A percentile compares a stretch with the other conserved stretches of the same genome.
Conservation (phyloP, 148 eudicot genomes). For the Rhododendron griersonianum region DNA sequence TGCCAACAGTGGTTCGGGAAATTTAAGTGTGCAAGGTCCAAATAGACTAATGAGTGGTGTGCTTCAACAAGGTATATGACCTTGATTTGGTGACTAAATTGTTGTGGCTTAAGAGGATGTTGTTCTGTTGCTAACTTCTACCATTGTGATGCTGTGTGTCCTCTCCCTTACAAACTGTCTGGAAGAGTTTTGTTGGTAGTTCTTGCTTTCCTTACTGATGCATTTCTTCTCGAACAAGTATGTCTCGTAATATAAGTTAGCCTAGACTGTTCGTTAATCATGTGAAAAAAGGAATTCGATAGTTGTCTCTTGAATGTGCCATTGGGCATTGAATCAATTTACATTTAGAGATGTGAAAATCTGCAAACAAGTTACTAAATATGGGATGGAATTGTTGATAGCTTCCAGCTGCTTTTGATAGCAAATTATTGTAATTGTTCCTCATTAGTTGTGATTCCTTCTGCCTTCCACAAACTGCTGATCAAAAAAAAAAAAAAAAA, state of each 20-base stretch:
- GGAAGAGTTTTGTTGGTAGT: not conserved
- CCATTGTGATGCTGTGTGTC: not conserved
- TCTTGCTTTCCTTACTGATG: not conserved
- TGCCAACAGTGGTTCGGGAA: slow-evolving; percentile 78
- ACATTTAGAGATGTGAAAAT: slow-evolving; percentile 2
- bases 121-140: not conserved
- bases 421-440: not conserved
- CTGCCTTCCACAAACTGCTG: not conserved
- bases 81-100: not conserved
- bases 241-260: not conserved
- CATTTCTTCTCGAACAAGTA: not conserved
- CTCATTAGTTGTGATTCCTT: not conserved
- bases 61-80: slow-evolving; percentile 86
- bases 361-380: not conserved
- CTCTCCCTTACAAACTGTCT: not conserved
- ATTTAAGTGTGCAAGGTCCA: slow-evolving; percentile 72
- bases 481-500: too few species aligned
- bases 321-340: not conserved
- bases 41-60: slow-evolving; percentile 80
- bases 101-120: slow-evolving; percentile 9
- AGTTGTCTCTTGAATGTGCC: not conserved
- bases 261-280: not conserved
- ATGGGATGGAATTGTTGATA: not conserved
- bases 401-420: not conserved
- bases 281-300: not conserved